phyloP scores from a whole-genome alignment of 2,329 filamentous ascomycete genomes.

The Colletotrichum simmondsii region DNA sequence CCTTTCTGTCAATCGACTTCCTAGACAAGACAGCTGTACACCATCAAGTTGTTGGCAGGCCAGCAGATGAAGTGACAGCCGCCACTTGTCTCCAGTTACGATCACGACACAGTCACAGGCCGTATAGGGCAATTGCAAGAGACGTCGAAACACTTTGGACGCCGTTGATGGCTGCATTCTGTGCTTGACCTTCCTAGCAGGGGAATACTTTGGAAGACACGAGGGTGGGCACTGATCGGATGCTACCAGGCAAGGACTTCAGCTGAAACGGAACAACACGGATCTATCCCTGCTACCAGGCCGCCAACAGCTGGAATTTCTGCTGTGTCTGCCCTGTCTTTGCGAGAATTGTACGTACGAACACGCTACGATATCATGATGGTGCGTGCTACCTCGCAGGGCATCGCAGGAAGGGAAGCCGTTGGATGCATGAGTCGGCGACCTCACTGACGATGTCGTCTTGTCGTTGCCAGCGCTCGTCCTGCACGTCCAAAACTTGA shows the following conservation, averaged over 20 bases:
- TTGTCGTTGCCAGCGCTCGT: not conserved
- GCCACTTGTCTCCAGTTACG: slow-evolving; percentile 12
- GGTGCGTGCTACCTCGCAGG: not conserved
- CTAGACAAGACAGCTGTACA: slow-evolving; percentile 23
- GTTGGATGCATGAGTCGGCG: slow-evolving; percentile 4
- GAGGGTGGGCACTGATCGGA: slow-evolving; percentile 15
- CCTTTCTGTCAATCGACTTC: slow-evolving; percentile 15
- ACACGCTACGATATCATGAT: not conserved
- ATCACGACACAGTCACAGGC: not conserved
- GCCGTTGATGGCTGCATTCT: not conserved
- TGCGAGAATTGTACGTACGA: not conserved
- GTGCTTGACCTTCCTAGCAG: slow-evolving; percentile 10
- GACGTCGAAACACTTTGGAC: slow-evolving; percentile 24
- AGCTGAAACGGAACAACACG: slow-evolving; percentile 27
- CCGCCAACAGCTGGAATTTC: not conserved
- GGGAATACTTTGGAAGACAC: slow-evolving; percentile 6
- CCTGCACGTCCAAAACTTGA: not conserved
- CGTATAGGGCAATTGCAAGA: slow-evolving; percentile 13
- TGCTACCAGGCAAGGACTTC: slow-evolving; percentile 19
- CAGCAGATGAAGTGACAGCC: slow-evolving; percentile 22
- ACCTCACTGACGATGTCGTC: not conserved
- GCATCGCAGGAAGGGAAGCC: not conserved
- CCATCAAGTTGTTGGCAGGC: slow-evolving; percentile 13
- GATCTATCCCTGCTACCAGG: not conserved
- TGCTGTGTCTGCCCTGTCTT: not conserved